Evolutionary conservation across 1,284 basidiomycete species (phyloP).

Genomic region (Cutaneotrichosporon sp.): DNA sequence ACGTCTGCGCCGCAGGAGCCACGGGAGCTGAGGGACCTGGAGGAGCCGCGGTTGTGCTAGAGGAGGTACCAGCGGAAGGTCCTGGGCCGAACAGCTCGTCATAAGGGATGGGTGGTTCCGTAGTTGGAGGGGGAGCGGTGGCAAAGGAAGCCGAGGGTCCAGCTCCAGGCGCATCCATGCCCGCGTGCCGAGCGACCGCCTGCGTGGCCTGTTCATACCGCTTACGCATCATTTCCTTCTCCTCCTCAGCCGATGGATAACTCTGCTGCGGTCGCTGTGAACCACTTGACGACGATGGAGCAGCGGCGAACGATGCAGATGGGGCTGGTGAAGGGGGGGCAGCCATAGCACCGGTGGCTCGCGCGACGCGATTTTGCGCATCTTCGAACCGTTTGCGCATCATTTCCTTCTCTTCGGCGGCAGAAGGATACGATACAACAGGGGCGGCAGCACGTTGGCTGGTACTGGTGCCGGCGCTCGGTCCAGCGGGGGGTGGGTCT

Average conservation of each 20-base stretch:
- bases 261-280: too few species aligned
- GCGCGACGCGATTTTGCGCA: conserved; percentile 16
- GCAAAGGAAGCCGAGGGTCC: not conserved
- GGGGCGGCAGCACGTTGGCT: too few species aligned
- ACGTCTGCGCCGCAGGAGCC: not conserved
- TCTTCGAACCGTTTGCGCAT: conserved; percentile 28
- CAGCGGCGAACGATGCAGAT: not conserved
- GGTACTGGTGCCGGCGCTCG: too few species aligned
- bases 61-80: not conserved
- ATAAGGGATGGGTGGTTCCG: conserved; percentile 15
- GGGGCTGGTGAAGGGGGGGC: not conserved
- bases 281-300: too few species aligned
- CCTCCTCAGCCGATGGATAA: too few species aligned
- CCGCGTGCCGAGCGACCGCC: too few species aligned
- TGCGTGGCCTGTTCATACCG: too few species aligned
- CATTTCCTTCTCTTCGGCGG: conserved; percentile 23
- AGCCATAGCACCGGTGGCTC: not conserved
- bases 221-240: too few species aligned
- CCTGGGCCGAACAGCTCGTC: conserved; percentile 13
- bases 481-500: too few species aligned
- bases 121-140: not conserved
- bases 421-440: conserved; percentile 12
- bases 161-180: not conserved
- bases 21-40: not conserved
- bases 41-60: not conserved